Conservation (phyloP, 2,329 filamentous ascomycete species). For the Fusarium sp. region DNA sequence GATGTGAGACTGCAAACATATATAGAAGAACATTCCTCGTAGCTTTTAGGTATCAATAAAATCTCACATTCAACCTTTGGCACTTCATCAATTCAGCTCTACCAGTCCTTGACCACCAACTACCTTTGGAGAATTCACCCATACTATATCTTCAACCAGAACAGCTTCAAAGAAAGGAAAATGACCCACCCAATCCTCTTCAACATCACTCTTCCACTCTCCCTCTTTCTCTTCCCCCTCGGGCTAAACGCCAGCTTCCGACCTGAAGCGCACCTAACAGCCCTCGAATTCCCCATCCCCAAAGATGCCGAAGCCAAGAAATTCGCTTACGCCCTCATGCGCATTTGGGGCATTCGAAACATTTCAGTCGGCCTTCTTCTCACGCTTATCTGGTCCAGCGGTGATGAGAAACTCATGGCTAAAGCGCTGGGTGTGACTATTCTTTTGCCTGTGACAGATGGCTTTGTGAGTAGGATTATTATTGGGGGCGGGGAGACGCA, state of each 20-base stretch:
- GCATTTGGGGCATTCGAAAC: slow-evolving; percentile 20
- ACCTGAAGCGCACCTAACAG: slow-evolving; percentile 1
- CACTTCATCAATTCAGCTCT: neutral
- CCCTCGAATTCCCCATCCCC: slow-evolving; percentile 12
- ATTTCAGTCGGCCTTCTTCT: slow-evolving; percentile 13
- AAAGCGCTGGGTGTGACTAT: neutral
- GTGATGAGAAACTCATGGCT: neutral
- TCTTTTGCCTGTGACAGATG: slow-evolving; percentile 11
- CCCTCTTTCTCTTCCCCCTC: slow-evolving; percentile 8
- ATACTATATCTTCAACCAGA: too few relatives aligned
- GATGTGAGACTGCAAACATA: neutral
- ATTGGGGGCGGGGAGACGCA: slow-evolving; percentile 12
- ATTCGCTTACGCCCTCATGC: slow-evolving; percentile 15
- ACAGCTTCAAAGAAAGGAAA: neutral
- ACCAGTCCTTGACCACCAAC: neutral
- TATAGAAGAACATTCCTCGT: neutral
- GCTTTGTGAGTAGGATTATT: slow-evolving; percentile 3
- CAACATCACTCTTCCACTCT: slow-evolving; percentile 7
- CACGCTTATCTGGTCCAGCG: neutral
- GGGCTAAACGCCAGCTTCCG: slow-evolving; percentile 22
- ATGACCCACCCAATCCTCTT: slow-evolving; percentile 20
- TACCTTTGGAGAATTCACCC: neutral
- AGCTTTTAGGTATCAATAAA: neutral
- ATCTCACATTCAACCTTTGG: neutral
- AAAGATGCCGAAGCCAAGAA: slow-evolving; percentile 11